Evolutionary conservation across 2,329 filamentous ascomycete species (phyloP), one percentile per base, ranked within the genome.

Genomic region (Aspergillus flavus): DNA sequence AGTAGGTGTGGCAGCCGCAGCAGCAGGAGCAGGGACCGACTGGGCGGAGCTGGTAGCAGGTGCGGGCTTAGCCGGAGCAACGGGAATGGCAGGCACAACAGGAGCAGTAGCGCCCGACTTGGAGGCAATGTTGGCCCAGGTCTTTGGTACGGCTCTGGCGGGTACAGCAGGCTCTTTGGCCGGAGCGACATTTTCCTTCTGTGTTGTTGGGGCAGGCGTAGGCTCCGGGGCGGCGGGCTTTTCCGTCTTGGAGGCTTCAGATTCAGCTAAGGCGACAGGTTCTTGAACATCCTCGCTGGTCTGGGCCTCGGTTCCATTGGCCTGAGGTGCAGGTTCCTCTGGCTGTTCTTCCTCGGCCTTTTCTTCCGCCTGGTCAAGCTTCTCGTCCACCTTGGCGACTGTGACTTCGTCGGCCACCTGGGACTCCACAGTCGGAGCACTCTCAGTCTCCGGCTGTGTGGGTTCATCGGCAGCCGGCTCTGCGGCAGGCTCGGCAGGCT

Each of bases 331-430:
- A 34, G 70, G 58, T 52, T 76, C 74, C 52, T 73, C 64, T 32
- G 70, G 62, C 34, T 73, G 71, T 57, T 75, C 73, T 46, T 72
- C 71, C 53, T 81, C 79, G 43, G 80, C 82, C 66, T 83, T 84
- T 65, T 81, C 76, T 69, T 82, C 72, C 64, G 76, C 83, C 73
- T 93, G 86, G 80, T 94, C 89, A 26, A 93, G 85, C 84, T 93
- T 92, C 82, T 92, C 84, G 75, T 93, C 90, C 45, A 94, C 86
- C 71, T 85, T 83, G 26, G 80, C 77, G 45, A 81, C 78, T 62
- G 88, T 83, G 53, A 68, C 68, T 62, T 81, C 76, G 43, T 73
- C 75, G 62, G 75, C 71, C 16, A 78, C 76, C 80, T 75, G 73
- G 12, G 59, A 19, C 34, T 66, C 63, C 50, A 69, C 70, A 32